Evolutionary conservation across 1,284 basidiomycete species (phyloP), one percentile per base, ranked within the genome.

Genomic region (Entoloma clypeatum): DNA sequence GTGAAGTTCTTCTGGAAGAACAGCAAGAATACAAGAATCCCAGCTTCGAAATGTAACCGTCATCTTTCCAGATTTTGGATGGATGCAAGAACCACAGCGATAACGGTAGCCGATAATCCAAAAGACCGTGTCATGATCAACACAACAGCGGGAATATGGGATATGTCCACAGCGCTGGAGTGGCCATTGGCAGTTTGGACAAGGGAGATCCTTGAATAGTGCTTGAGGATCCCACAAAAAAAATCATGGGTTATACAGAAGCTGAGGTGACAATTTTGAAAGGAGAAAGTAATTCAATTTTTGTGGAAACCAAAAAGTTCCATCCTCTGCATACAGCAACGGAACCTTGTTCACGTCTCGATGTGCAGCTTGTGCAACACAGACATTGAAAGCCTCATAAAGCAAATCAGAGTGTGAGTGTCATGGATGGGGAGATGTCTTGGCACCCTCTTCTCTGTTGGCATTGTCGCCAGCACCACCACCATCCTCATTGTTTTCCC

Each of bases 81-180:
- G 17, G 4, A 33, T 19, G 39, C 59, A 61, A 4, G 30, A 21
- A 1, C 36, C 31, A 33, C 54, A 61, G 0, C 30, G 33, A 21
- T 61, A 60, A 4, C 50, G 43, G 29, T 49, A 55, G 2, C 52
- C 54, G 28, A 60, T 56, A 4, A 61, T 50, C 43, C 46, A 59
- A 36, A 58, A 55, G 13, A 39, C 45, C 0, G 21, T 10, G 8
- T 47, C 25, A 2, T 55, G 18, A 43, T 52, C 53, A 13, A 60
- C 47, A 28, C 45, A 43, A n/a, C 48, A 46, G 1, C 54, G 47
- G 5, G 57, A 57, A 1, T 41, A 11, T 5, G 11, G 45, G n/a
- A 57, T 44, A 8, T 36, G 18, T 5, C 44, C 30, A 35, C 51
- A 47, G 9, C 49, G 48, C 3, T 41, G 28, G 3, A 59, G 46